Conservation (phyloP, 2,329 filamentous ascomycete species). For the Geosmithia morbida region DNA sequence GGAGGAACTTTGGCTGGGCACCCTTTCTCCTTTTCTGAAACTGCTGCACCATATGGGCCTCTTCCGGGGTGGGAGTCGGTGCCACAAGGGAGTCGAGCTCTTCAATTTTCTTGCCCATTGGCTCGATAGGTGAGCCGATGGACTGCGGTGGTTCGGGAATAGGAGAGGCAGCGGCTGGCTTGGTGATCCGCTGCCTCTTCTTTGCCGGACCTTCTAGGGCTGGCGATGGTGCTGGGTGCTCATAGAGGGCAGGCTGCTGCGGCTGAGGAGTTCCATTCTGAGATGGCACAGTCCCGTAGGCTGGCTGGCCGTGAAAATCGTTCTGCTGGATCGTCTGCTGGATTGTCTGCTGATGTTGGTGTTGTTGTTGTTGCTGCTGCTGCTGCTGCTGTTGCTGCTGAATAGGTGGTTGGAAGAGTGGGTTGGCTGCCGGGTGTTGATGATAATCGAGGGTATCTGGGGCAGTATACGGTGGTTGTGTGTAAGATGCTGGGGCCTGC, state of each 20-base stretch:
- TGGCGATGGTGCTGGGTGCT: conserved; percentile 5
- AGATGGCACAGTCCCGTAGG: neutral
- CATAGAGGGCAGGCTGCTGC: conserved; percentile 1
- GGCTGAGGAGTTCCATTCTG: conserved; percentile 4
- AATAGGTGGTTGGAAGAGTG: neutral
- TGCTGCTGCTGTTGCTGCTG: neutral
- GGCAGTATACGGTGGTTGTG: neutral
- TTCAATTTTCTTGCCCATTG: conserved; percentile 15
- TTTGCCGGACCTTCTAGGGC: conserved; percentile 12
- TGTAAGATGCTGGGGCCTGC: neutral
- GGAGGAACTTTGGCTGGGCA: conserved; percentile 20
- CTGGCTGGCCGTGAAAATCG: neutral
- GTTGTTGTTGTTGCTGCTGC: neutral
- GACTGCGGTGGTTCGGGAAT: conserved; percentile 10
- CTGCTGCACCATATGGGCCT: conserved; percentile 18
- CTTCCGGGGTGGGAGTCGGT: conserved; percentile 17
- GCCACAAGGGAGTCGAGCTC: conserved; percentile 17
- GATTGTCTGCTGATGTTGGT: neutral
- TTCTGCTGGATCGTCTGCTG: neutral
- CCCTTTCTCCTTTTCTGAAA: conserved; percentile 22
- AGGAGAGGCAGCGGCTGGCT: conserved; percentile 7
- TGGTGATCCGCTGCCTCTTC: conserved; percentile 21
- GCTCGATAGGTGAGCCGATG: conserved; percentile 15
- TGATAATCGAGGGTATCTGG: neutral
- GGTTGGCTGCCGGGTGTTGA: neutral